Evolutionary conservation across 176 grass and related monocot species (phyloP), one percentile per base, ranked within the genome.

Genomic region (Puya raimondii): DNA sequence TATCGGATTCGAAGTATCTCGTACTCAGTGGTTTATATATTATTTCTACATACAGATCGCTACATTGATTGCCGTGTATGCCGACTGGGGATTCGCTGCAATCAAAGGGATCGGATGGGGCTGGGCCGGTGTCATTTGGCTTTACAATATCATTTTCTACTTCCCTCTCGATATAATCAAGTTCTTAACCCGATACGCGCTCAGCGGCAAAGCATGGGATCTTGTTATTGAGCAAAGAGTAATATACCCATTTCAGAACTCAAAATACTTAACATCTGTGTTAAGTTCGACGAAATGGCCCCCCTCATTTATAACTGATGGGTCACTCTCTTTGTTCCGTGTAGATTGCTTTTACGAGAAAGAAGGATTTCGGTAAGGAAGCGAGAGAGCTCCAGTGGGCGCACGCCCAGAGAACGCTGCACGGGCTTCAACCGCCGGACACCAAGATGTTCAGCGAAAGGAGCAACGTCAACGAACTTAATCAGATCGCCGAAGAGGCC

Each of bases 101-200:
- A 96, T 96, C 78, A 96, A 96, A 81, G 91, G 91, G 50, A 91
- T 96, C 4, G 87, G 91, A 64, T 96, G 91, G 91, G 87, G 91
- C 23, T 91, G 91, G 91, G 91, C 87, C 29, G 91, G 91, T 27
- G 84, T 96, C 25, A 83, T 96, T 57, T 96, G 87, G 91, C 81
- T 96, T 66, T 96, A 91, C 76, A 96, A 96, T 69, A 70, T 96
- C 0, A 69, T 96, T 42, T 85, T 83, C 61, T 96, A 96, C 64
- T 83, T 96, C 15, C 91, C 91, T 10, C 74, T 96, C 12, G 91
- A 96, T 72, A 73, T 91, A 63, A 96, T 96, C 63, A 96, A 96
- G 68, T 91, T 96, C 79, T 76, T 96, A 50, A 96, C 65, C 53
- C 85, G 82, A n/a, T 96, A 96, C n/a, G 79, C 82, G 1, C 51